These are phyloP conservation scores for Schizonepeta tenuifolia DNA, from an alignment of 257 asterid genomes.

Conservation along the genomic window DNA sequence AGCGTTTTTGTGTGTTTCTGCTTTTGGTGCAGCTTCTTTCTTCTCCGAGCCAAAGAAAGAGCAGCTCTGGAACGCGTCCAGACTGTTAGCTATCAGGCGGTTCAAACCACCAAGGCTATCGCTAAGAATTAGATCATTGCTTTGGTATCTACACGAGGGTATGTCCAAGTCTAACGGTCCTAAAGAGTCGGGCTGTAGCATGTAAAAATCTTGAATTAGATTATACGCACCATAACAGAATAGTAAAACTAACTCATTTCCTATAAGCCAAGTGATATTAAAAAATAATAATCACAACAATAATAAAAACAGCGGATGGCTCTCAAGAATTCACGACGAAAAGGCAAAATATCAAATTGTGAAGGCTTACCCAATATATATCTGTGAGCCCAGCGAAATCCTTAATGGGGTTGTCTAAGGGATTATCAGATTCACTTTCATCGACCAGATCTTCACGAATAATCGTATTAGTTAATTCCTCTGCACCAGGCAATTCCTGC, in stretches of 20 bases:
- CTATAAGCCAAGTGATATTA: not conserved
- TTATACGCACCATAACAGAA: not conserved
- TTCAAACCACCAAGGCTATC: conserved; percentile 88
- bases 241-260: not conserved
- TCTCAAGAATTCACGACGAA: not conserved
- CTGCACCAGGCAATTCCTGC: conserved; percentile 55
- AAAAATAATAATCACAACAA: not conserved
- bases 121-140: conserved; percentile 77
- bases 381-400: conserved; percentile 72
- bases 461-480: conserved; percentile 40
- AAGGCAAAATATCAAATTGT: conserved; percentile 17
- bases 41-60: conserved; percentile 80
- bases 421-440: conserved; percentile 43
- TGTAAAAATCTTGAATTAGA: conserved; percentile 35
- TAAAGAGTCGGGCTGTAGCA: conserved; percentile 89
- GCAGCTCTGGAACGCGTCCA: conserved; percentile 90
- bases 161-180: conserved; percentile 92
- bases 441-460: conserved; percentile 44
- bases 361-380: conserved; percentile 79
- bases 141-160: conserved; percentile 81
- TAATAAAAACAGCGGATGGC: not conserved
- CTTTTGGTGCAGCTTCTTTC: conserved; percentile 62
- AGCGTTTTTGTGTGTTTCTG: conserved; percentile 56
- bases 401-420: conserved; percentile 52
- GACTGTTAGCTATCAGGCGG: conserved; percentile 87